Conservation (phyloP, 169 alveolate genomes). For the Plasmodium blacklocki region DNA sequence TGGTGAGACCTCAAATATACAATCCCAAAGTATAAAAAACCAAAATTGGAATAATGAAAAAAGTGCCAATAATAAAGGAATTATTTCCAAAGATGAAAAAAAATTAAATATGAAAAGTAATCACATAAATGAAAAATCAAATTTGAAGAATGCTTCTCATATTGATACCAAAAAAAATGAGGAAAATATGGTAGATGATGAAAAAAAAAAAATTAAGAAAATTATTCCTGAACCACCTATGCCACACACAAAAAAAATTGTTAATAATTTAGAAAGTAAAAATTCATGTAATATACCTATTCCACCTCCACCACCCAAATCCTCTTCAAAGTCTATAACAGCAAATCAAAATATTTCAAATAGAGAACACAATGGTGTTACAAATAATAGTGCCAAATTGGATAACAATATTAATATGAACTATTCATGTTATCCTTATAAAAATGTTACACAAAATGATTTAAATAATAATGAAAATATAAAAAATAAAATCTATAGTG, state of each 20-base stretch:
- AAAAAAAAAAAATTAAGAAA: slow-evolving; percentile 2
- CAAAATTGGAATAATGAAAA: background rate
- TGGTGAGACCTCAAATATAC: background rate
- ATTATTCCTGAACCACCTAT: slow-evolving; percentile 36
- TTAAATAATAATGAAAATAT: background rate
- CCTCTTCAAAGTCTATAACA: slow-evolving; percentile 5
- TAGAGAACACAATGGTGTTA: background rate
- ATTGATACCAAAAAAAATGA: background rate
- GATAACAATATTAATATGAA: background rate
- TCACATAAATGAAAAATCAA: background rate
- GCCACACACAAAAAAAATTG: slow-evolving; percentile 14
- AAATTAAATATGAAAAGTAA: slow-evolving; percentile 2
- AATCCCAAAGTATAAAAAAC: background rate
- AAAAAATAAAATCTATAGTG: background rate
- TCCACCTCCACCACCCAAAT: slow-evolving; percentile 71
- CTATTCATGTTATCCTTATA: background rate
- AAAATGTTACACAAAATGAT: background rate
- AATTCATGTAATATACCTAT: slow-evolving; percentile 61
- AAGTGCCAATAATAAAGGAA: background rate
- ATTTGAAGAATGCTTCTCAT: background rate
- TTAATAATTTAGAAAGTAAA: slow-evolving; percentile 22
- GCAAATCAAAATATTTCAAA: slow-evolving; percentile 11
- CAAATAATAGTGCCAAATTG: background rate
- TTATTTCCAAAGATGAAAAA: background rate
- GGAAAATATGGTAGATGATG: background rate